Conservation (phyloP, 2,329 filamentous ascomycete genomes). For the Diaporthe eres region DNA sequence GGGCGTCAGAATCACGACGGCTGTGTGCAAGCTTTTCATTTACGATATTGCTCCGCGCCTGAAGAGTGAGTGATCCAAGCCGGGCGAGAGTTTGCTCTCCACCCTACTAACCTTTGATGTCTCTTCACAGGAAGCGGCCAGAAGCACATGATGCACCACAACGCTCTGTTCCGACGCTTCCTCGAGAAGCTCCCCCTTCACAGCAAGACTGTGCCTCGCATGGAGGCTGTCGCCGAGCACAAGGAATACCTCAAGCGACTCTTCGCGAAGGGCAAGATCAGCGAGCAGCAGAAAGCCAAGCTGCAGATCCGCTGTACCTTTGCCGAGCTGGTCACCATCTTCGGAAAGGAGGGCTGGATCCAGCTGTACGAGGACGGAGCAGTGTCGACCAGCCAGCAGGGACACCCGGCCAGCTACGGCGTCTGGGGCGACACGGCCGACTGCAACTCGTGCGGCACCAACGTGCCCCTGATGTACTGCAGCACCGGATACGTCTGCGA, state of each 20-base stretch:
- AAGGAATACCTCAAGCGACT: slow-evolving; percentile 11
- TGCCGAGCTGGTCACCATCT: slow-evolving; percentile 27
- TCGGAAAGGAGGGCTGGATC: slow-evolving; percentile 26
- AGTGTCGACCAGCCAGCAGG: slow-evolving; percentile 17
- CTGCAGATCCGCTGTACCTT: slow-evolving; percentile 20
- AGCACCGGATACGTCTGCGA: slow-evolving; percentile 31
- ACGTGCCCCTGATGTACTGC: slow-evolving; percentile 26
- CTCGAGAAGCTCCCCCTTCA: slow-evolving; percentile 35
- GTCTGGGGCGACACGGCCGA: slow-evolving; percentile 11
- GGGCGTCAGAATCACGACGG: slow-evolving; percentile 34
- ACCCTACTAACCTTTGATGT: neutral
- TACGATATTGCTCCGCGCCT: slow-evolving; percentile 35
- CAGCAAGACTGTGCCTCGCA: neutral
- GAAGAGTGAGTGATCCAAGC: slow-evolving; percentile 18
- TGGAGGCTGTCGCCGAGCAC: slow-evolving; percentile 28
- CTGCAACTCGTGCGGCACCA: slow-evolving; percentile 14
- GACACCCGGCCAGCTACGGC: neutral
- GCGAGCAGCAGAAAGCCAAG: neutral
- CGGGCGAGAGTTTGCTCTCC: no score
- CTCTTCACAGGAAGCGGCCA: slow-evolving; percentile 20
- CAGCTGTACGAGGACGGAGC: slow-evolving; percentile 33
- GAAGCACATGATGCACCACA: slow-evolving; percentile 31
- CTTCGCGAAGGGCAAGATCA: slow-evolving; percentile 10
- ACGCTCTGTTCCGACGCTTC: slow-evolving; percentile 33
- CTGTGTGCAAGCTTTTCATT: slow-evolving; percentile 23